Percentiles rank a stretch among this genome's conserved stretches.
phyloP scores from a whole-genome alignment of 2,329 filamentous ascomycete genomes.

The Cryphonectria carpinicola region DNA sequence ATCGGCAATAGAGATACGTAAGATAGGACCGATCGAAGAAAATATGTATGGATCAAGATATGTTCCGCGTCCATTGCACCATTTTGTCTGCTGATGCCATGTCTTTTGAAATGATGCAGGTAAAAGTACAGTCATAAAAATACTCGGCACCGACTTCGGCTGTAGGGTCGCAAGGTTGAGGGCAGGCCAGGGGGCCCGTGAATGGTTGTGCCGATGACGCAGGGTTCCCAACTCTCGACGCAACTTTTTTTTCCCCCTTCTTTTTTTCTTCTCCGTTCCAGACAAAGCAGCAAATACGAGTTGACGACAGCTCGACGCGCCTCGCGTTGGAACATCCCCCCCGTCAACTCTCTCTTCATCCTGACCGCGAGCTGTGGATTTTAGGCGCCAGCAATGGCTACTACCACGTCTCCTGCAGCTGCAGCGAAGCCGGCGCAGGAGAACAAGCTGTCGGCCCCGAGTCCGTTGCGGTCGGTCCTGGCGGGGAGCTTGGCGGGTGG shows the following conservation, averaged over 20 bases:
- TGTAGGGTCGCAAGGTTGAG: background rate
- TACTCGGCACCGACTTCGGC: constrained; percentile 2
- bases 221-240: background rate
- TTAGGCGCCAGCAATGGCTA: constrained; percentile 27
- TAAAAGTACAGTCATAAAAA: background rate
- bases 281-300: background rate
- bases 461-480: constrained; percentile 83
- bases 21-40: background rate
- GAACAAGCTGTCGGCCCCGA: constrained; percentile 57
- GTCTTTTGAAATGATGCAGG: background rate
- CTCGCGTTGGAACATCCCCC: background rate
- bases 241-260: background rate
- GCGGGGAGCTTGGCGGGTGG: constrained; percentile 93
- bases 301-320: background rate
- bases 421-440: constrained; percentile 32
- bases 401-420: constrained; percentile 28
- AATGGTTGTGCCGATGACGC: background rate
- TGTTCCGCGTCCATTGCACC: background rate
- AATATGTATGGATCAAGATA: background rate
- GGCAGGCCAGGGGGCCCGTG: background rate
- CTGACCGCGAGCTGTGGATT: background rate
- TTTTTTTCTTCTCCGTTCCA: background rate
- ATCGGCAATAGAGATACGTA: background rate
- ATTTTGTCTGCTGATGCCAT: background rate
- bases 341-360: background rate